A percentile compares a stretch with the other conserved stretches of the same genome.
Evolutionary conservation across 257 asterid species (phyloP).

Genomic region (Striga asiatica): DNA sequence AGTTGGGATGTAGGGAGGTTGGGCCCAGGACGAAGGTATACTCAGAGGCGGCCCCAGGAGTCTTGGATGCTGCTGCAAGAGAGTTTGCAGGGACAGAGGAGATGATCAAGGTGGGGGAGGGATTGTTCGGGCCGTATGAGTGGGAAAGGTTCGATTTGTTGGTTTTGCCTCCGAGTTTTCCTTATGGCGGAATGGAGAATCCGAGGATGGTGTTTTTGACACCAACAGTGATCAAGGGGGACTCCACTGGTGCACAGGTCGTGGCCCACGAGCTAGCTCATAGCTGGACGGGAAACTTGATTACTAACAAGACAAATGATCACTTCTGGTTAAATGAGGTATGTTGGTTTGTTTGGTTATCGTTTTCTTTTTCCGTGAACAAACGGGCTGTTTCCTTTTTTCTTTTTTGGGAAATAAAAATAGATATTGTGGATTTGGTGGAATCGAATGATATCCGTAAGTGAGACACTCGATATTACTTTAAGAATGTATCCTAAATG

Average conservation of each 20-base stretch:
- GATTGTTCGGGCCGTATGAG: constrained; percentile 75
- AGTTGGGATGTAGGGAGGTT: constrained; percentile 74
- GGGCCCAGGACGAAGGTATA: constrained; percentile 87
- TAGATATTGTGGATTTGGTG: no score
- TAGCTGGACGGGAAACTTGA: constrained; percentile 97
- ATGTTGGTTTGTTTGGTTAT: background rate
- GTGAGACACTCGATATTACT: no score
- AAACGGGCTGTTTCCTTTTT: background rate
- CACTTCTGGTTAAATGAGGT: constrained; percentile 99
- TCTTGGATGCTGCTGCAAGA: constrained; percentile 64
- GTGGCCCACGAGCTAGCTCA: constrained; percentile 99
- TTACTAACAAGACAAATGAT: constrained; percentile 84
- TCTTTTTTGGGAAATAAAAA: background rate
- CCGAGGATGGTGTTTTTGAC: constrained; percentile 93
- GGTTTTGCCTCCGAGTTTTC: constrained; percentile 96
- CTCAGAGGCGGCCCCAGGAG: constrained; percentile 41
- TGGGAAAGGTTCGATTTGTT: constrained; percentile 96
- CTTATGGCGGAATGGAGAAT: constrained; percentile 96
- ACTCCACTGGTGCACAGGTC: constrained; percentile 71
- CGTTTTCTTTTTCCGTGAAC: background rate
- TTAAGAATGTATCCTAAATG: background rate
- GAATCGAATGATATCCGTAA: no score
- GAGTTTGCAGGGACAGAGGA: constrained; percentile 91
- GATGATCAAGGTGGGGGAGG: constrained; percentile 84
- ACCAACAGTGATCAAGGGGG: constrained; percentile 90